Evolutionary conservation across 345 rosid species (phyloP).

Genomic region (Arabis alpina): DNA sequence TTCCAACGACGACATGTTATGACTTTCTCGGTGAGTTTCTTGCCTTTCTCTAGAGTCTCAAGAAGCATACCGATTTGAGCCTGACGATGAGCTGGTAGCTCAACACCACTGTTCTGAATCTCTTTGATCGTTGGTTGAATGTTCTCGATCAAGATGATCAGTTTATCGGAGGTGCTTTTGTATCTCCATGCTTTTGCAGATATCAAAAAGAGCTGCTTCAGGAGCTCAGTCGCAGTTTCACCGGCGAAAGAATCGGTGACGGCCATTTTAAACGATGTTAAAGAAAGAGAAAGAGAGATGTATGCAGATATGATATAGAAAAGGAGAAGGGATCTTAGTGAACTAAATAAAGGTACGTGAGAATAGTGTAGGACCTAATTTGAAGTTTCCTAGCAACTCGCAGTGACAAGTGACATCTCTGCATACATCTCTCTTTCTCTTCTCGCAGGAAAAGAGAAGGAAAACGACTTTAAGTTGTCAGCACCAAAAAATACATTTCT

Average conservation of each 20-base stretch:
- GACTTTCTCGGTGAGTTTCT: conserved; percentile 58
- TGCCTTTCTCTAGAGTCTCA: conserved; percentile 48
- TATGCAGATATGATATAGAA: no score
- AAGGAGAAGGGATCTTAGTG: neutral
- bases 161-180: conserved; percentile 54
- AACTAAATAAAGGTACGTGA: neutral
- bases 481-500: no score
- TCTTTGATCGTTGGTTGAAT: conserved; percentile 61
- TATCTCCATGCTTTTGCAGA: conserved; percentile 50
- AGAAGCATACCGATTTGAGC: conserved; percentile 59
- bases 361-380: neutral
- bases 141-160: conserved; percentile 38
- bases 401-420: neutral
- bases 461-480: no score
- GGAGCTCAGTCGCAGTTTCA: conserved; percentile 70
- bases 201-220: conserved; percentile 45
- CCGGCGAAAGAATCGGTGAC: conserved; percentile 66
- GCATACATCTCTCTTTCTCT: no score
- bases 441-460: no score
- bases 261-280: conserved; percentile 44
- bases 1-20: conserved; percentile 62
- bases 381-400: conserved; percentile 15
- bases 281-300: neutral
- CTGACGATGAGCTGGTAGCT: conserved; percentile 70
- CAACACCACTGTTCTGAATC: conserved; percentile 79